These are phyloP conservation scores for Calonectria multiphialidica DNA, from an alignment of 2,329 filamentous ascomycete genomes.

Conservation along the genomic window DNA sequence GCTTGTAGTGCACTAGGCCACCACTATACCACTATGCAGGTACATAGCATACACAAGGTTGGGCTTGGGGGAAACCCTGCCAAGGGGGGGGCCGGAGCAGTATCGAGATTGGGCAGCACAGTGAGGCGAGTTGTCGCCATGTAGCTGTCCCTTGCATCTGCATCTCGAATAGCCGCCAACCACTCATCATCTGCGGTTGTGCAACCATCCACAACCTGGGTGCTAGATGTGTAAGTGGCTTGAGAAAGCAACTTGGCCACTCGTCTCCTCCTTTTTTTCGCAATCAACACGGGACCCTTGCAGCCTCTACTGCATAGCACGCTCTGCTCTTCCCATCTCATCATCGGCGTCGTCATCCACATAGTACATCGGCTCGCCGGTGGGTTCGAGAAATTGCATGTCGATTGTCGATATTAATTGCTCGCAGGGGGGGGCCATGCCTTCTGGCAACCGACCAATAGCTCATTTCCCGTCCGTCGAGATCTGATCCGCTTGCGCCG, in stretches of 20 bases:
- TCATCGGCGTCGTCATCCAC: constrained; percentile 30
- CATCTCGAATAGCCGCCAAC: constrained; percentile 22
- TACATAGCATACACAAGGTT: constrained; percentile 12
- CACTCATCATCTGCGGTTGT: constrained; percentile 12
- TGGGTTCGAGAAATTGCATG: constrained; percentile 43
- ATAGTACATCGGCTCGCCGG: constrained; percentile 23
- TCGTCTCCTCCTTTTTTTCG: not conserved
- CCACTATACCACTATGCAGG: not conserved
- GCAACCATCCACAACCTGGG: constrained; percentile 8
- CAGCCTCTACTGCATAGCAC: not conserved
- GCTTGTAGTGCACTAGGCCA: constrained; percentile 16
- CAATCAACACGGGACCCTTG: not conserved
- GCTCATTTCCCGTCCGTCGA: constrained; percentile 40
- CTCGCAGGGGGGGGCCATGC: constrained; percentile 39
- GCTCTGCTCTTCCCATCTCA: not conserved
- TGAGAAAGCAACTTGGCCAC: not conserved
- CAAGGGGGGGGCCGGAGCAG: constrained; percentile 18
- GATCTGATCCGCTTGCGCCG: constrained; percentile 25
- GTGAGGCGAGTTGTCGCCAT: constrained; percentile 7
- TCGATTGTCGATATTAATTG: constrained; percentile 38
- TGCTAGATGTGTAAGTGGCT: not conserved
- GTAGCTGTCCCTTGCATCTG: constrained; percentile 25
- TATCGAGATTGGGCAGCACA: constrained; percentile 40
- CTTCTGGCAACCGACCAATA: constrained; percentile 30
- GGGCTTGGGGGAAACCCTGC: constrained; percentile 28